Conservation (phyloP, 1,284 basidiomycete species). For the Rugosomyces carneus region DNA sequence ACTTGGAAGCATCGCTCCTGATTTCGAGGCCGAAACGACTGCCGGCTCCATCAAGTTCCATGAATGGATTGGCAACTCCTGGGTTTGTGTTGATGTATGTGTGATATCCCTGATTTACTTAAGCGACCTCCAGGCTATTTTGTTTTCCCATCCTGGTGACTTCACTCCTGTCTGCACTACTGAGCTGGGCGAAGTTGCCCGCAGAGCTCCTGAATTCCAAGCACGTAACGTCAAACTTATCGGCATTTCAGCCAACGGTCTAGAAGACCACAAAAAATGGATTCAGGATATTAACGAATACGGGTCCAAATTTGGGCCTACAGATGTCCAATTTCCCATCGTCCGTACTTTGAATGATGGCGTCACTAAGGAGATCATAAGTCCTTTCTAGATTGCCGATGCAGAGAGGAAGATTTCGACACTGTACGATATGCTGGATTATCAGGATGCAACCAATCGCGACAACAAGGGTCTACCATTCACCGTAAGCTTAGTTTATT, state of each 20-base stretch:
- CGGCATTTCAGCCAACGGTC: constrained; percentile 89
- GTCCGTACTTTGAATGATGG: constrained; percentile 39
- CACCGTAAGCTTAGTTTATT: constrained; percentile 43
- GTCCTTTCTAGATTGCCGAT: constrained; percentile 76
- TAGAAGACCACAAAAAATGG: constrained; percentile 86
- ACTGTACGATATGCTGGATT: constrained; percentile 93
- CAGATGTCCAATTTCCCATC: constrained; percentile 87
- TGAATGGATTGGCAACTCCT: constrained; percentile 84
- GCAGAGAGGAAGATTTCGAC: constrained; percentile 81
- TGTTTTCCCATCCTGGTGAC: constrained; percentile 93
- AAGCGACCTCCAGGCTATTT: constrained; percentile 47
- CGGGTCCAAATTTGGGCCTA: constrained; percentile 59
- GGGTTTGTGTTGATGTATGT: constrained; percentile 48
- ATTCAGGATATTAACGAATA: constrained; percentile 89
- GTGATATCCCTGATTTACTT: neutral
- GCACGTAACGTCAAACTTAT: constrained; percentile 91
- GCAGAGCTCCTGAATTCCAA: constrained; percentile 78
- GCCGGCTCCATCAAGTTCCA: constrained; percentile 81
- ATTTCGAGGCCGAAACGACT: constrained; percentile 83
- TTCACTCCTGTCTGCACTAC: constrained; percentile 90
- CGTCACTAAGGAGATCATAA: neutral
- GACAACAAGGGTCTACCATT: constrained; percentile 88
- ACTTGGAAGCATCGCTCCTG: constrained; percentile 73
- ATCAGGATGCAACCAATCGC: constrained; percentile 91
- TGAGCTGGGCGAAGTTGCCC: constrained; percentile 93